Percentiles rank a stretch among this genome's conserved stretches.
Conservation (phyloP, 2,329 filamentous ascomycete species). For the Venturia carpophila region DNA sequence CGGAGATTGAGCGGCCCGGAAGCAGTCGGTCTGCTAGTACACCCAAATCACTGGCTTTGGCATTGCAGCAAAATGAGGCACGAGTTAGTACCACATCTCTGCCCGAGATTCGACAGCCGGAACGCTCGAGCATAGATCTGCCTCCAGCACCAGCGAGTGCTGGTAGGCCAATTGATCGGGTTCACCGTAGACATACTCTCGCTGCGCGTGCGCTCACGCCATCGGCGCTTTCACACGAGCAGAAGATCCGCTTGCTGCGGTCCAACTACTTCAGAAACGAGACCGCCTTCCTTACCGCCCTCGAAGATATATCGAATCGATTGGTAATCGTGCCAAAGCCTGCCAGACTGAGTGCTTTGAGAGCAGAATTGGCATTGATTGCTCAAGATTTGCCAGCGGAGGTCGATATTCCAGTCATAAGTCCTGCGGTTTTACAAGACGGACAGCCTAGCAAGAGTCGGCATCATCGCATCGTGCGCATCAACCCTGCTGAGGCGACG, state of each 20-base stretch:
- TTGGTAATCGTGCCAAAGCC: slow-evolving; percentile 74
- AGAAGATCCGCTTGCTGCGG: slow-evolving; percentile 64
- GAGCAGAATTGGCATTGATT: slow-evolving; percentile 73
- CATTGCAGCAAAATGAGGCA: slow-evolving; percentile 29
- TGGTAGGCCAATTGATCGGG: slow-evolving; percentile 30
- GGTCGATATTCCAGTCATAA: slow-evolving; percentile 76
- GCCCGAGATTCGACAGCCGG: slow-evolving; percentile 53
- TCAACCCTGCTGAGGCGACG: slow-evolving; percentile 77
- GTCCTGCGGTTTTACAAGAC: slow-evolving; percentile 64
- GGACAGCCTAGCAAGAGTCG: slow-evolving; percentile 66
- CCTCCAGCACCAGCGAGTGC: slow-evolving; percentile 35
- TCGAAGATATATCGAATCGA: slow-evolving; percentile 80
- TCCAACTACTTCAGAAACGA: slow-evolving; percentile 79
- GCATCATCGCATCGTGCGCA: slow-evolving; percentile 73
- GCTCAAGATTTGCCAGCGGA: slow-evolving; percentile 75
- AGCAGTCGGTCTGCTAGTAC: slow-evolving; percentile 20
- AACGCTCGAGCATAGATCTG: slow-evolving; percentile 29
- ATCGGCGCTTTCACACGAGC: slow-evolving; percentile 53
- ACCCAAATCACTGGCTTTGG: slow-evolving; percentile 21
- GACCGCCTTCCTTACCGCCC: slow-evolving; percentile 70
- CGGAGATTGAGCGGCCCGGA: slow-evolving; percentile 15
- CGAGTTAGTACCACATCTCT: slow-evolving; percentile 61
- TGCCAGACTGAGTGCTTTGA: slow-evolving; percentile 69
- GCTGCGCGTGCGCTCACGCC: slow-evolving; percentile 48
- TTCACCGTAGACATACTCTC: slow-evolving; percentile 49